Conservation (phyloP, 1,139 yeast species). For the Debaryomyces sp. region DNA sequence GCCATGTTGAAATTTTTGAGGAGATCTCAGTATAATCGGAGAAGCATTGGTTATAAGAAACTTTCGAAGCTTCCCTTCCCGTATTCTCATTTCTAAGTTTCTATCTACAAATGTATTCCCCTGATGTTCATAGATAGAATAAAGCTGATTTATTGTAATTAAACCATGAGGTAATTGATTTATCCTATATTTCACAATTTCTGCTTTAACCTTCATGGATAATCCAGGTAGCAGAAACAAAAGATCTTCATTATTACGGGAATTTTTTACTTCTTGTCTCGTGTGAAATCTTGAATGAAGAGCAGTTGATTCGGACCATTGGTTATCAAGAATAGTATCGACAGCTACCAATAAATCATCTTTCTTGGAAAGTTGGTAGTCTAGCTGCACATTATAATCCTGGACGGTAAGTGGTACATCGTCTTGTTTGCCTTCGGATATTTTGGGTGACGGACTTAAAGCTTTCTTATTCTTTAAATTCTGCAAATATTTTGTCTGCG, state of each 20-base stretch:
- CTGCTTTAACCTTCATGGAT: constrained; percentile 39
- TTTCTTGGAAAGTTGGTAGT: constrained; percentile 35
- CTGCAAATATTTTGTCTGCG: constrained; percentile 27
- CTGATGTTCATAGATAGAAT: constrained; percentile 40
- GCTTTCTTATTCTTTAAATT: constrained; percentile 16
- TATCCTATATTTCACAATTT: constrained; percentile 37
- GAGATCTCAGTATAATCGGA: constrained; percentile 45
- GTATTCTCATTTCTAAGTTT: constrained; percentile 35
- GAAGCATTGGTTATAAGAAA: constrained; percentile 49
- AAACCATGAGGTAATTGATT: constrained; percentile 36
- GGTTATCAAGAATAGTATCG: constrained; percentile 35
- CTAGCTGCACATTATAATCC: constrained; percentile 44
- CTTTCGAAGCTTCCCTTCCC: constrained; percentile 38
- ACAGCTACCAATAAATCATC: constrained; percentile 40
- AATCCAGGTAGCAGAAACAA: constrained; percentile 39
- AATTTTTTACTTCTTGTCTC: constrained; percentile 14
- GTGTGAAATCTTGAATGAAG: constrained; percentile 27
- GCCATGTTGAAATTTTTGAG: constrained; percentile 33
- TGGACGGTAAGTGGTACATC: constrained; percentile 21
- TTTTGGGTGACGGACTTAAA: constrained; percentile 5
- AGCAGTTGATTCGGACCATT: constrained; percentile 41
- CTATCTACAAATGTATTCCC: constrained; percentile 51
- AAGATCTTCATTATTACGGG: constrained; percentile 26
- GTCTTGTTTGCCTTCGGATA: constrained; percentile 12
- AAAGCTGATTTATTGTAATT: constrained; percentile 42